Percentiles rank a stretch among this genome's conserved stretches.
These are phyloP conservation scores for Gaeumannomyces tritici DNA, from an alignment of 2,329 filamentous ascomycete species.

Conservation along the genomic window DNA sequence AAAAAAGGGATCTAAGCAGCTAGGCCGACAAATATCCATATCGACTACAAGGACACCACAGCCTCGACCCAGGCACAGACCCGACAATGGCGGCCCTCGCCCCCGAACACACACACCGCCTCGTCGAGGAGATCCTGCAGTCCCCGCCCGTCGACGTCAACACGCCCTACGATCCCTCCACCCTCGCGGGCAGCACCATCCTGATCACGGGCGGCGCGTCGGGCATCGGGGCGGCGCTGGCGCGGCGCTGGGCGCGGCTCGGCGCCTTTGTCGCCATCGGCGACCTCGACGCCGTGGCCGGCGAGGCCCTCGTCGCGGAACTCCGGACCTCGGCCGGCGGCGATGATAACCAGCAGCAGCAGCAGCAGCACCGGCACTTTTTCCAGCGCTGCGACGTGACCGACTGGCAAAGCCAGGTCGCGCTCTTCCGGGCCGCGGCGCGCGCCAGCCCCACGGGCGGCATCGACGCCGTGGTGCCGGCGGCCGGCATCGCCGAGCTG, in stretches of 20 bases:
- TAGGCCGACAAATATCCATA: too few relatives aligned
- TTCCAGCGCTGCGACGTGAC: slow-evolving; percentile 57
- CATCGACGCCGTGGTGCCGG: slow-evolving; percentile 24
- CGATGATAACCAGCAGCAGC: too few relatives aligned
- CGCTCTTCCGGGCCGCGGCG: slow-evolving; percentile 50
- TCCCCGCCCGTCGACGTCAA: slow-evolving; percentile 5
- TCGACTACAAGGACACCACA: too few relatives aligned
- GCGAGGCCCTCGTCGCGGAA: slow-evolving; percentile 43
- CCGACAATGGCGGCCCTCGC: background rate
- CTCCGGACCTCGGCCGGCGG: slow-evolving; percentile 30
- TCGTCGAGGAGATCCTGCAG: slow-evolving; percentile 4
- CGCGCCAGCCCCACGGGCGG: slow-evolving; percentile 36
- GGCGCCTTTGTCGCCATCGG: slow-evolving; percentile 54
- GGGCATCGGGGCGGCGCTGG: slow-evolving; percentile 47
- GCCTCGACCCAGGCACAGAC: too few relatives aligned
- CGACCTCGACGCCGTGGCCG: slow-evolving; percentile 47
- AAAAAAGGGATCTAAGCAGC: too few relatives aligned
- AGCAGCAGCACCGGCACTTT: slow-evolving; percentile 30
- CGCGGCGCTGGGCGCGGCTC: slow-evolving; percentile 40
- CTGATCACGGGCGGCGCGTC: slow-evolving; percentile 56
- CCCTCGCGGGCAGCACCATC: slow-evolving; percentile 44
- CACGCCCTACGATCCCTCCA: background rate
- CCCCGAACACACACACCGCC: background rate
- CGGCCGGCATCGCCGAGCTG: slow-evolving; percentile 49
- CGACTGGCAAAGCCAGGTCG: slow-evolving; percentile 53